phyloP scores from a whole-genome alignment of 1,139 yeast genomes.

The Geotrichum candidum region DNA sequence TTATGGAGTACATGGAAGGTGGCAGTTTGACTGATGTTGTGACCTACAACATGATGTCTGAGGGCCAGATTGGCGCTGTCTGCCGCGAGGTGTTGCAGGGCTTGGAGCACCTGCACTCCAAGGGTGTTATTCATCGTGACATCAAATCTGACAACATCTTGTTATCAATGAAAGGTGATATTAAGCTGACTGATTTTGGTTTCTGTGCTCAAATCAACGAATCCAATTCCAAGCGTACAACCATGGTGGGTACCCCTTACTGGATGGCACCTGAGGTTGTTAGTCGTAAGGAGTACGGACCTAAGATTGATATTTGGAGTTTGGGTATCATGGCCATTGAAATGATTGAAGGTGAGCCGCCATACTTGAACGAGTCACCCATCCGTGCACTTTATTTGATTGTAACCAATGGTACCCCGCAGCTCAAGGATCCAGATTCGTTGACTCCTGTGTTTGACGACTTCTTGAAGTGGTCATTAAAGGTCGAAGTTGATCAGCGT shows the following conservation, averaged over 20 bases:
- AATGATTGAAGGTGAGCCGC: slow-evolving; percentile 99
- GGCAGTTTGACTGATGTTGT: slow-evolving; percentile 95
- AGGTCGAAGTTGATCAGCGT: slow-evolving; percentile 78
- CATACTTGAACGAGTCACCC: slow-evolving; percentile 92
- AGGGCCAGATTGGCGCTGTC: slow-evolving; percentile 96
- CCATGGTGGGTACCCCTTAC: slow-evolving; percentile 99
- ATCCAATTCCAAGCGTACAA: slow-evolving; percentile 75
- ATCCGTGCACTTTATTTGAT: slow-evolving; percentile 84
- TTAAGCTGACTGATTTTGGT: slow-evolving; percentile 70
- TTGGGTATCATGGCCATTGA: slow-evolving; percentile 96
- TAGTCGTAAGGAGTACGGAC: slow-evolving; percentile 88
- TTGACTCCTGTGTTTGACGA: slow-evolving; percentile 59
- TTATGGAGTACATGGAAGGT: slow-evolving; percentile 98
- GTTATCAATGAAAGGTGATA: slow-evolving; percentile 75
- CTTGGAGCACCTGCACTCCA: slow-evolving; percentile 76
- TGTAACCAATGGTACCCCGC: slow-evolving; percentile 94
- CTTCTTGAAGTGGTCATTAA: slow-evolving; percentile 73
- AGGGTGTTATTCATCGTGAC: slow-evolving; percentile 94
- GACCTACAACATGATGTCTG: slow-evolving; percentile 90
- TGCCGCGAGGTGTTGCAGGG: slow-evolving; percentile 88
- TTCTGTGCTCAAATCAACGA: slow-evolving; percentile 96
- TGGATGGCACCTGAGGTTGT: slow-evolving; percentile 99
- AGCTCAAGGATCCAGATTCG: slow-evolving; percentile 80
- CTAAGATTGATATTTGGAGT: slow-evolving; percentile 97
- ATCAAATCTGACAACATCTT: slow-evolving; percentile 91